phyloP scores from a whole-genome alignment of 2,329 filamentous ascomycete genomes.

The Calycina herbarum region DNA sequence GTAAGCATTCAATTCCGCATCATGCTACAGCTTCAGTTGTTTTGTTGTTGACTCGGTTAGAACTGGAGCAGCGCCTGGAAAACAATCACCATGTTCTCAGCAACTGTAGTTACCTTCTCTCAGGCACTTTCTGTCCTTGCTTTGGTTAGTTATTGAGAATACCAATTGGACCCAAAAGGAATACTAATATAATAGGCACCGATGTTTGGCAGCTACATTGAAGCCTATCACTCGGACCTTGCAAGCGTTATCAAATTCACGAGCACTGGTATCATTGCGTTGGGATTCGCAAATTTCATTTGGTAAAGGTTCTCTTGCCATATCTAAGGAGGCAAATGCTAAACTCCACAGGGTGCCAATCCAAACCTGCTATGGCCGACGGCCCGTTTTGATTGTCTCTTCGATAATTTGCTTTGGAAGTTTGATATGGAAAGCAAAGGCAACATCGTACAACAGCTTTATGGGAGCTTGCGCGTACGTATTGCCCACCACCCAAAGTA shows the following conservation, averaged over 20 bases:
- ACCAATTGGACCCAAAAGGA: no score
- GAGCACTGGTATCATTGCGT: slow-evolving; percentile 47
- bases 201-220: slow-evolving; percentile 43
- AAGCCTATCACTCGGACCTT: neutral
- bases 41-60: neutral
- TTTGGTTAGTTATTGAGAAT: no score
- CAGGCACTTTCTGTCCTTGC: slow-evolving; percentile 41
- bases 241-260: slow-evolving; percentile 53
- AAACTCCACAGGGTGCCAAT: slow-evolving; percentile 45
- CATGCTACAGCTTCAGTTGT: slow-evolving; percentile 45
- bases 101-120: slow-evolving; percentile 44
- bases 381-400: slow-evolving; percentile 48
- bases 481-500: slow-evolving; percentile 43
- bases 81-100: slow-evolving; percentile 36
- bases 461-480: slow-evolving; percentile 57
- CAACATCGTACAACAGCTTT: slow-evolving; percentile 58
- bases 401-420: slow-evolving; percentile 45
- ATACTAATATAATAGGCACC: slow-evolving; percentile 40
- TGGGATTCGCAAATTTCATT: slow-evolving; percentile 53
- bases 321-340: no score
- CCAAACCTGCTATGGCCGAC: slow-evolving; percentile 48
- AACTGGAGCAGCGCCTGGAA: slow-evolving; percentile 51
- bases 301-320: no score
- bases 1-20: slow-evolving; percentile 16
- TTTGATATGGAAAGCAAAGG: slow-evolving; percentile 52